Percentiles rank a stretch among this genome's conserved stretches.
Evolutionary conservation across 2,329 filamentous ascomycete species (phyloP).

Genomic region (Trichophyton benhamiae): DNA sequence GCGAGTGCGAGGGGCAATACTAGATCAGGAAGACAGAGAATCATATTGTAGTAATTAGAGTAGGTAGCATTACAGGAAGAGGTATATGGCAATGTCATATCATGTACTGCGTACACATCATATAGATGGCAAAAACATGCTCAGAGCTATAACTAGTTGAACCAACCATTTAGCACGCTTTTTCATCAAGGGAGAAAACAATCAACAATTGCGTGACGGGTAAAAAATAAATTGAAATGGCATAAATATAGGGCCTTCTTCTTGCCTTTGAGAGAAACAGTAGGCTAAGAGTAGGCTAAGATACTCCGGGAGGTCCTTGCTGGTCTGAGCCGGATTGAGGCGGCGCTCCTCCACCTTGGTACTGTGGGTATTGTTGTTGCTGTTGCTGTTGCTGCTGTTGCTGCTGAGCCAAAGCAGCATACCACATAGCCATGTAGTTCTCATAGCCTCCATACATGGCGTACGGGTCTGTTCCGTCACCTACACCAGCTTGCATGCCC

Average conservation of each 20-base stretch:
- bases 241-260: not conserved
- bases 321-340: slow-evolving; percentile 19
- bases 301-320: slow-evolving; percentile 16
- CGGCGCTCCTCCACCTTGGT: slow-evolving; percentile 17
- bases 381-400: slow-evolving; percentile 36
- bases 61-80: not conserved
- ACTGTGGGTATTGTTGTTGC: slow-evolving; percentile 22
- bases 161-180: not conserved
- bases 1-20: not conserved
- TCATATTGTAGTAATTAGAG: not conserved
- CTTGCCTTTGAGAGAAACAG: not conserved
- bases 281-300: slow-evolving; percentile 14
- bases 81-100: not conserved
- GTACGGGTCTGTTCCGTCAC: slow-evolving; percentile 54
- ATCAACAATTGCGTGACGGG: not conserved
- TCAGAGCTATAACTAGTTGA: not conserved
- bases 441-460: slow-evolving; percentile 74
- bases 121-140: not conserved
- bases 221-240: not conserved
- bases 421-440: slow-evolving; percentile 69
- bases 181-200: not conserved
- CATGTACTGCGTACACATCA: not conserved
- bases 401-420: slow-evolving; percentile 53
- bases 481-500: slow-evolving; percentile 38
- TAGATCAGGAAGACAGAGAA: not conserved